Evolutionary conservation across 2,329 filamentous ascomycete species (phyloP), one percentile per base, ranked within the genome.

Genomic region (Sporothrix globosa): DNA sequence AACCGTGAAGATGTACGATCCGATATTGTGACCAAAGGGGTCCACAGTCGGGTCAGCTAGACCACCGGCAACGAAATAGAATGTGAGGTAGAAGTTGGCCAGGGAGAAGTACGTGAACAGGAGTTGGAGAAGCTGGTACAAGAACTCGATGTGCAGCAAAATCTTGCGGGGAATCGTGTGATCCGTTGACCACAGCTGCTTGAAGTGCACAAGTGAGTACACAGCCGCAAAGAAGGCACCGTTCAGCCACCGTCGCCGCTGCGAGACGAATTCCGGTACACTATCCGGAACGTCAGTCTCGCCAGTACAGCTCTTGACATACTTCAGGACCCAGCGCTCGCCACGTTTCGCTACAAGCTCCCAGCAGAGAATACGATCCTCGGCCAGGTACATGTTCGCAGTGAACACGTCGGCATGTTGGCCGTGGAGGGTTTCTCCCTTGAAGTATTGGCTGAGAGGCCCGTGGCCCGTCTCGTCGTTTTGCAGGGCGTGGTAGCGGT

Each of bases 361-460:
- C 85, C 97, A 99, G 81, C 96, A 99, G 48, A 99, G 89, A 78
- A 99, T 99, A 85, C 96, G 92, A 86, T 99, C 96, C 79, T 99
- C 96, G 70, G 96, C 96, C 71, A 99, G 87, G 78, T 98, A 99
- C 96, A 99, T 99, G 81, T 99, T 99, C 75, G 96, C 95, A 2
- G 95, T 97, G 82, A 99, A 99, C 74, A 98, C 95, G 78, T 95
- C 96, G 14, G 95, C 95, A 75, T 93, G 93, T 69, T 92, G 91
- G 71, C 92, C 92, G 78, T 98, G 95, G 82, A 98, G 92, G 79
- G 94, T 97, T 82, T 98, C 96, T 76, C 96, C 96, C 52, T 93
- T 88, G 82, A 98, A 99, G 81, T 99, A 99, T 81, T 97, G 96
- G 79, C 97, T 93, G 65, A 99, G 82, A 0, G 95, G 96, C 14